phyloP scores from a whole-genome alignment of 2,329 filamentous ascomycete genomes.

The Aspergillus melleus region DNA sequence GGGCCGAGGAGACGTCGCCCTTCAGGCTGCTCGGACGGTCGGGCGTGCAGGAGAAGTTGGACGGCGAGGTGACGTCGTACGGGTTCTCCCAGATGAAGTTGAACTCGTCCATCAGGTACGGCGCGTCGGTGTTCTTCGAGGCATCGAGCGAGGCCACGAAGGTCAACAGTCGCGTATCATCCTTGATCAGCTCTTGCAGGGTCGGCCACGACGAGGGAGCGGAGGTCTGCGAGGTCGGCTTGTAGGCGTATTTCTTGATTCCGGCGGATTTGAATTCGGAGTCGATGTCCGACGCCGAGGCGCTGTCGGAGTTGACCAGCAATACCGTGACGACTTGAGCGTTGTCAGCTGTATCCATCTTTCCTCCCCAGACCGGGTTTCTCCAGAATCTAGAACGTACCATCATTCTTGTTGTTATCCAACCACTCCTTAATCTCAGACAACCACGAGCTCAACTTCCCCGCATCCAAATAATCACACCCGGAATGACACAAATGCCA shows the following conservation, averaged over 20 bases:
- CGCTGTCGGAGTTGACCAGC: conserved; percentile 68
- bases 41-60: conserved; percentile 71
- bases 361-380: no score
- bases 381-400: conserved; percentile 20
- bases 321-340: conserved; percentile 66
- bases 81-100: conserved; percentile 67
- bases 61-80: conserved; percentile 62
- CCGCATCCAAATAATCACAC: conserved; percentile 69
- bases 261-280: conserved; percentile 58
- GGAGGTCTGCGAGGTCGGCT: conserved; percentile 47
- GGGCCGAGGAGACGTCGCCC: conserved; percentile 50
- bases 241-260: conserved; percentile 63
- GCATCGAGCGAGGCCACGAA: conserved; percentile 60
- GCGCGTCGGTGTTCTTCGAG: conserved; percentile 35
- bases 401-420: conserved; percentile 66
- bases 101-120: conserved; percentile 47
- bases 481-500: conserved; percentile 70
- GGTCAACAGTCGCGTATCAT: conserved; percentile 64
- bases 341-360: no score
- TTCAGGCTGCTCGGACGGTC: conserved; percentile 61
- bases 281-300: conserved; percentile 56
- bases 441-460: conserved; percentile 65
- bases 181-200: conserved; percentile 65
- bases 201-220: conserved; percentile 65
- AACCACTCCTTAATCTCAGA: conserved; percentile 66